Evolutionary conservation across 2,329 filamentous ascomycete genomes (phyloP).

Genomic region (Paraphaeosphaeria minitans): DNA sequence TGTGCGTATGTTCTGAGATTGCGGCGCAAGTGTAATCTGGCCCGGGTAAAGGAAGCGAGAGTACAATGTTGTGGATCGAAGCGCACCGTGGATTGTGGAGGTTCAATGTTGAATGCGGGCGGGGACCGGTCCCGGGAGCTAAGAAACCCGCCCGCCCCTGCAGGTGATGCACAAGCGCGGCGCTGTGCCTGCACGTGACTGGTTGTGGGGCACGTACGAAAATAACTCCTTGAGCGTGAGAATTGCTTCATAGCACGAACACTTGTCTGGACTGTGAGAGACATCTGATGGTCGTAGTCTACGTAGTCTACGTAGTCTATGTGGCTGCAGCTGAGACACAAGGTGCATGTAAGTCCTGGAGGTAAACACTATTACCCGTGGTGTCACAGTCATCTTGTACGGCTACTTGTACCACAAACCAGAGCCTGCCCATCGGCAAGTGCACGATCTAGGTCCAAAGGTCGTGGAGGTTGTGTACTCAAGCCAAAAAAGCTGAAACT

Average conservation of each 20-base stretch:
- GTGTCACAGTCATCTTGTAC: not conserved
- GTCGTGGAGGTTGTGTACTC: constrained; percentile 51
- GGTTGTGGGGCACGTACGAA: not conserved
- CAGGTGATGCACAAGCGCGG: not conserved
- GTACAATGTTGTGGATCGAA: not conserved
- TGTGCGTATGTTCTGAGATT: constrained; percentile 2
- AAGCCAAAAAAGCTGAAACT: constrained; percentile 40
- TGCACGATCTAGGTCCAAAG: constrained; percentile 56
- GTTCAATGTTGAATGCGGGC: constrained; percentile 6
- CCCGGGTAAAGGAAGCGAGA: constrained; percentile 7
- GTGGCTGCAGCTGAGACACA: not conserved
- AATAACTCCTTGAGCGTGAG: not conserved
- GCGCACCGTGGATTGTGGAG: constrained; percentile 1
- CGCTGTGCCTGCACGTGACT: not conserved
- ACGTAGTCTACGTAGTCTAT: not conserved
- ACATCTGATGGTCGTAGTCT: not conserved
- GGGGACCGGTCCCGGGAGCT: constrained; percentile 10
- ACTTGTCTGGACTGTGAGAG: no score
- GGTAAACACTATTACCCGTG: not conserved
- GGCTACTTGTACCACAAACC: not conserved
- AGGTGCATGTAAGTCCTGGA: not conserved
- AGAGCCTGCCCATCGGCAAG: constrained; percentile 43
- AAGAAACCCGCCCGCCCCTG: not conserved
- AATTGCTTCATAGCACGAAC: not conserved
- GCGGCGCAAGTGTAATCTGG: constrained; percentile 12